These are phyloP conservation scores for Emergomyces africanus DNA, from an alignment of 2,329 filamentous ascomycete species.

Conservation along the genomic window DNA sequence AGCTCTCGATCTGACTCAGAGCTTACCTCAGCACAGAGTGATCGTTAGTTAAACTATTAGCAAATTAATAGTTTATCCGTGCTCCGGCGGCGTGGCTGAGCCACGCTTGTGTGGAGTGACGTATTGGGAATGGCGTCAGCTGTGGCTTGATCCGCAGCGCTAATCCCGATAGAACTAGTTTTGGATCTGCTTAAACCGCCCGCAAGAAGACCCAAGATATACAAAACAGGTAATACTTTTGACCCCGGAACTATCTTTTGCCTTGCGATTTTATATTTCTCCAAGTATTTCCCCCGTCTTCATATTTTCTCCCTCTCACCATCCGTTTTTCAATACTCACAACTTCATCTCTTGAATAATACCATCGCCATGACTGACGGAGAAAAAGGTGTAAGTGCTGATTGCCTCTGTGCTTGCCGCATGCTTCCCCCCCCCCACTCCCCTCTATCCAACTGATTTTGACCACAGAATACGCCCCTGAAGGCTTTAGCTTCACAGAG, in stretches of 20 bases:
- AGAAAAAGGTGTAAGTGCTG: conserved; percentile 7
- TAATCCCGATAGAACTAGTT: not conserved
- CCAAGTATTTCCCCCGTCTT: not conserved
- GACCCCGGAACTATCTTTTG: not conserved
- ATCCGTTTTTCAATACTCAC: not conserved
- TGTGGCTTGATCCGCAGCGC: not conserved
- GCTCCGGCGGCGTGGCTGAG: not conserved
- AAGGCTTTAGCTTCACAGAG: conserved; percentile 21
- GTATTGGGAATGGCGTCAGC: conserved; percentile 1
- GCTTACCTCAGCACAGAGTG: not conserved
- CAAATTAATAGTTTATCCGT: not conserved
- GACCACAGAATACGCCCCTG: conserved; percentile 21
- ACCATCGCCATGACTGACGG: conserved; percentile 8
- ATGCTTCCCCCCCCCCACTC: conserved; percentile 7
- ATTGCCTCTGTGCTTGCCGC: not conserved
- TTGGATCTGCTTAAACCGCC: not conserved
- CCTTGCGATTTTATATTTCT: not conserved
- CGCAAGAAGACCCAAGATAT: not conserved
- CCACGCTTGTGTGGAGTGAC: not conserved
- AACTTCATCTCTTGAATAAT: not conserved
- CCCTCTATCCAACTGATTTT: conserved; percentile 13
- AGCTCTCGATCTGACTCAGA: not conserved
- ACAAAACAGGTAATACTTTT: not conserved
- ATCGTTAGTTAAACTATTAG: no score
- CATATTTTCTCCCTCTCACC: not conserved